phyloP scores from a whole-genome alignment of 495 filamentous ascomycete species.

The Hypoxylon subgilvum region DNA sequence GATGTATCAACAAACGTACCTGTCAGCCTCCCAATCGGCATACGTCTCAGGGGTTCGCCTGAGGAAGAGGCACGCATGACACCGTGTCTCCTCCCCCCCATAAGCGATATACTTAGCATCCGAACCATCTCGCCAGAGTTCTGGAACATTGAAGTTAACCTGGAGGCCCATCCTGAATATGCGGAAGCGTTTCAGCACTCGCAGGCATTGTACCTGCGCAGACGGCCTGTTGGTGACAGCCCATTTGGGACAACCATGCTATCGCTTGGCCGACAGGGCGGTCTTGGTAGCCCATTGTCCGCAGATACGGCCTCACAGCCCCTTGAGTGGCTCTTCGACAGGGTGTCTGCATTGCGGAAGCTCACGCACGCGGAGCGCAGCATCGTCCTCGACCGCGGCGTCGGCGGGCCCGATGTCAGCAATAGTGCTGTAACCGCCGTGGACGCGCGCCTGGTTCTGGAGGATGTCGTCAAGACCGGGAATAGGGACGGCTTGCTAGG shows the following conservation, averaged over 20 bases:
- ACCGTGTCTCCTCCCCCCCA: constrained; percentile 84
- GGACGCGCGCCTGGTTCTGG: constrained; percentile 76
- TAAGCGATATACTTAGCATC: constrained; percentile 70
- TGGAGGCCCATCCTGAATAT: constrained; percentile 67
- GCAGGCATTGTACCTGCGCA: constrained; percentile 80
- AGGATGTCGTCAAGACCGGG: constrained; percentile 64
- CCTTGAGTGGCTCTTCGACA: constrained; percentile 78
- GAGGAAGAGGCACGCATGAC: constrained; percentile 56
- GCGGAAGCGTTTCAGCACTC: constrained; percentile 73
- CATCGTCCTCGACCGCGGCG: constrained; percentile 65
- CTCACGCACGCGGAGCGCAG: constrained; percentile 79
- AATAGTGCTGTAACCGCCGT: constrained; percentile 68
- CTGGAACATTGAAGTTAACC: constrained; percentile 85
- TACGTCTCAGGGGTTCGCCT: constrained; percentile 50
- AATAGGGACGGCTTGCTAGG: constrained; percentile 75
- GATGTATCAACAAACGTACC: constrained; percentile 84
- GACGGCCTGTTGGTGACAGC: constrained; percentile 71
- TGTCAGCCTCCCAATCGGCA: constrained; percentile 70
- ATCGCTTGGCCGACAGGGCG: constrained; percentile 62
- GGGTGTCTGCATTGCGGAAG: constrained; percentile 57
- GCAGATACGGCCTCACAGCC: constrained; percentile 44
- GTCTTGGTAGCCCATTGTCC: constrained; percentile 26
- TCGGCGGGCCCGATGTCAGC: constrained; percentile 54
- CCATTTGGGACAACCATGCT: constrained; percentile 77
- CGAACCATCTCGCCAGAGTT: constrained; percentile 73